Evolutionary conservation across 2,329 filamentous ascomycete species (phyloP).

Genomic region (Apiospora rasikravindrae): DNA sequence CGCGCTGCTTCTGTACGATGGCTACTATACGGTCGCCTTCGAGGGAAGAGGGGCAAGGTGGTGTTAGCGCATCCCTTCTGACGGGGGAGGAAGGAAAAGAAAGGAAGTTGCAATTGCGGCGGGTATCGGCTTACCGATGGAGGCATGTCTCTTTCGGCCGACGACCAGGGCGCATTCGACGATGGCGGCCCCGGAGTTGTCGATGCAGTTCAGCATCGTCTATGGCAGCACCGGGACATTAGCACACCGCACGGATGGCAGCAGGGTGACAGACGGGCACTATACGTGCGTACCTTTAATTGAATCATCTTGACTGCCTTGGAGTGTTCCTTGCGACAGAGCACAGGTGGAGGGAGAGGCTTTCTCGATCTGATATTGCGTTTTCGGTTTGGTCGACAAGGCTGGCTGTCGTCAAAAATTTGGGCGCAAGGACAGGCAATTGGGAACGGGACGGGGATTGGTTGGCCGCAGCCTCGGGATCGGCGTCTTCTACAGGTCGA

Average conservation of each 20-base stretch:
- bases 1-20: constrained; percentile 95
- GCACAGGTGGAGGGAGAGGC: neutral
- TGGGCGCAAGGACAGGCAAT: constrained; percentile 7
- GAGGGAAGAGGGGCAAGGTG: neutral
- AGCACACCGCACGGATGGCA: neutral
- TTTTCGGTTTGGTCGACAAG: neutral
- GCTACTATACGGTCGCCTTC: constrained; percentile 96
- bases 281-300: constrained; percentile 67
- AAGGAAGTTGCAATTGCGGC: constrained; percentile 28
- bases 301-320: constrained; percentile 79
- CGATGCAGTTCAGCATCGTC: constrained; percentile 99
- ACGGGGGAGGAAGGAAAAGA: neutral
- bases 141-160: constrained; percentile 85
- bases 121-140: constrained; percentile 69
- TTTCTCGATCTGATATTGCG: constrained; percentile 10
- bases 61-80: neutral
- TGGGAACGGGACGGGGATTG: constrained; percentile 1
- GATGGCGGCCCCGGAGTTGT: constrained; percentile 97
- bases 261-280: neutral
- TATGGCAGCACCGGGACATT: constrained; percentile 41
- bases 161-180: constrained; percentile 96
- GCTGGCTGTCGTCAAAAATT: constrained; percentile 20
- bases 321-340: neutral
- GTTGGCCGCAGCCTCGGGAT: constrained; percentile 16
- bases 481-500: neutral